Evolutionary conservation across 768 basidiomycete species (phyloP), one percentile per base, ranked within the genome.

Genomic region (Crassisporium funariophilum): DNA sequence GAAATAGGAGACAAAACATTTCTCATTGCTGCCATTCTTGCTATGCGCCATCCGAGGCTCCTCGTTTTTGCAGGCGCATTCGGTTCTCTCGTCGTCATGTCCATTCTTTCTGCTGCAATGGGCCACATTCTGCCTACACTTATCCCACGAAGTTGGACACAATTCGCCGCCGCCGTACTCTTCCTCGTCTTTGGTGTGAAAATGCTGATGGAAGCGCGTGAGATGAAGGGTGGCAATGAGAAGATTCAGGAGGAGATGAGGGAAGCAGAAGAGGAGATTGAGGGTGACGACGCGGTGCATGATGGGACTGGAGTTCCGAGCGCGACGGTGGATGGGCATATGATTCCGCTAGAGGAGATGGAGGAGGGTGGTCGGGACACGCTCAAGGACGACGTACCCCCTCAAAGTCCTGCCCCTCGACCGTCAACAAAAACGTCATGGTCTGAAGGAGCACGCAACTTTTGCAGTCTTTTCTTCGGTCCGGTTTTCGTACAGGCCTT

Each of bases 1-100:
- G 91, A 94, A 74, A 87, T 95, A 34, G 95, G 95, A 17, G 95
- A 98, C 82, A 97, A 98, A 66, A 98, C 95, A 0, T 86, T 95
- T 39, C 92, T 95, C 41, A 92, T 95, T 40, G 74, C 78, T 20
- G 79, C 79, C 71, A 91, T 84, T 61, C 88, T 82, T 58, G 93
- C 95, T 9, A 94, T 94, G 84, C 86, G 92, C 5, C 93, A 97
- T 63, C 86, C 93, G 1, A 85, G 95, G 16, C 55, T 86, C 35
- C 69, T 84, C 46, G 93, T 99, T 49, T 98, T 98, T 62, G 74
- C 75, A 0, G 97, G 95, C 23, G 95, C 97, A 1, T 86, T 98
- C 55, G 77, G 80, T 12, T 92, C 93, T 6, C 80, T 99, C 35
- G 76, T 88, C 44, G 68, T 97, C 65, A 99, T 99, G 97, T 94